Percentiles rank a stretch among this genome's conserved stretches.
These are phyloP conservation scores for Aegilops tauschii DNA, from an alignment of 176 grass and related monocot genomes.

Conservation along the genomic window DNA sequence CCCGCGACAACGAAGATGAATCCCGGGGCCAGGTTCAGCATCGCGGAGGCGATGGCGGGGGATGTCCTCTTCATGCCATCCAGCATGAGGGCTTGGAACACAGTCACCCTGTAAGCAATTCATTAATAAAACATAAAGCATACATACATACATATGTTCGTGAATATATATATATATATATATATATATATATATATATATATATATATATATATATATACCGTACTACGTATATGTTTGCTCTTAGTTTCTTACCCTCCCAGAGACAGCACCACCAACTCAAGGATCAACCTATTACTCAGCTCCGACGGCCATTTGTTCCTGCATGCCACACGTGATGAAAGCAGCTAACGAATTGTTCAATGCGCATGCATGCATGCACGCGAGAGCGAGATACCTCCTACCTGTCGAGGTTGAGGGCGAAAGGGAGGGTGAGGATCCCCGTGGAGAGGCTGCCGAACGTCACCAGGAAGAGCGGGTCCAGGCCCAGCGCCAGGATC, in stretches of 20 bases:
- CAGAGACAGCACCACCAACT: conserved; percentile 55
- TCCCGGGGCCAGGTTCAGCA: conserved; percentile 73
- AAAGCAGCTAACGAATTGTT: not conserved
- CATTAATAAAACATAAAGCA: not conserved
- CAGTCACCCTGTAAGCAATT: conserved; percentile 32
- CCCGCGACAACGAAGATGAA: conserved; percentile 70
- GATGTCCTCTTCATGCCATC: conserved; percentile 76
- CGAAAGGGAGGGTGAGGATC: conserved; percentile 50
- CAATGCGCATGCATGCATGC: not conserved
- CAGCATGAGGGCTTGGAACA: conserved; percentile 64
- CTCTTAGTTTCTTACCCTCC: conserved; percentile 46
- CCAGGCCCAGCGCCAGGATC: conserved; percentile 57
- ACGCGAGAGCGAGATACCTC: not conserved
- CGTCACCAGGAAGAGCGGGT: conserved; percentile 68
- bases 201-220: no score
- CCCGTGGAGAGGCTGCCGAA: conserved; percentile 60
- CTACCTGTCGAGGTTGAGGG: conserved; percentile 60
- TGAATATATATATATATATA: no score
- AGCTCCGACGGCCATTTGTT: conserved; percentile 68
- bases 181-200: no score
- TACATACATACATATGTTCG: not conserved
- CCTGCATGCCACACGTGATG: conserved; percentile 16
- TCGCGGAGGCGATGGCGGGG: conserved; percentile 59
- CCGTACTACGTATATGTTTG: not conserved
- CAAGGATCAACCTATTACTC: conserved; percentile 30